phyloP scores from a whole-genome alignment of 257 asterid genomes.

The Cordia subcordata region DNA sequence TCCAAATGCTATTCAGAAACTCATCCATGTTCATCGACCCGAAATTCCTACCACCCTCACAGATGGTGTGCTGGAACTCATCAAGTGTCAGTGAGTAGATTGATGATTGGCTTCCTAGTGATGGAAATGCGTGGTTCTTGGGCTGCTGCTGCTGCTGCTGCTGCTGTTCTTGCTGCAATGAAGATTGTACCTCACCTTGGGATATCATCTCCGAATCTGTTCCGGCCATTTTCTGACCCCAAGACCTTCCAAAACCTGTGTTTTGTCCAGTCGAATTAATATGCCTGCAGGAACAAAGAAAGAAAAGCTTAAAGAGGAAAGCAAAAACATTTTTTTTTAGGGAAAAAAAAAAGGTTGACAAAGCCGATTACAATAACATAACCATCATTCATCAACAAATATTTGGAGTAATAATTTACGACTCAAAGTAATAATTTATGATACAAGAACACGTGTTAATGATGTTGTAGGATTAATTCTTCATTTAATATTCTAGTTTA shows the following conservation, averaged over 20 bases:
- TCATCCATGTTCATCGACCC: constrained; percentile 17
- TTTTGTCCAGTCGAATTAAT: not conserved
- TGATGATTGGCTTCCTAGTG: constrained; percentile 7
- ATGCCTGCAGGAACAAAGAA: not conserved
- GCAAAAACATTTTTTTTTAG: too few relatives aligned
- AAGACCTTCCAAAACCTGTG: not conserved
- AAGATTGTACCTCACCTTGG: constrained; percentile 6
- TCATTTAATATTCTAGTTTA: too few relatives aligned
- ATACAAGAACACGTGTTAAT: too few relatives aligned
- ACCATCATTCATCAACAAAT: too few relatives aligned
- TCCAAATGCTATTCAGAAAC: constrained; percentile 15
- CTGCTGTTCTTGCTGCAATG: not conserved
- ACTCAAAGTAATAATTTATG: too few relatives aligned
- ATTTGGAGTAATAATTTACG: too few relatives aligned
- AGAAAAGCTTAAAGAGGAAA: too few relatives aligned
- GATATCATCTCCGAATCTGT: constrained; percentile 2
- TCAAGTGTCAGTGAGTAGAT: constrained; percentile 7
- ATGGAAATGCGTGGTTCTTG: constrained; percentile 1
- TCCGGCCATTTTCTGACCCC: not conserved
- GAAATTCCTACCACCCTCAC: constrained; percentile 8
- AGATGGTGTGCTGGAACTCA: constrained; percentile 5
- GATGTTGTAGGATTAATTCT: too few relatives aligned
- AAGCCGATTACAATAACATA: too few relatives aligned
- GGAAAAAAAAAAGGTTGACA: too few relatives aligned
- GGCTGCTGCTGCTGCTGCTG: not conserved